A percentile compares a stretch with the other conserved stretches of the same genome.
Conservation (phyloP, 2,329 filamentous ascomycete genomes). For the Xylariaceae sp. region DNA sequence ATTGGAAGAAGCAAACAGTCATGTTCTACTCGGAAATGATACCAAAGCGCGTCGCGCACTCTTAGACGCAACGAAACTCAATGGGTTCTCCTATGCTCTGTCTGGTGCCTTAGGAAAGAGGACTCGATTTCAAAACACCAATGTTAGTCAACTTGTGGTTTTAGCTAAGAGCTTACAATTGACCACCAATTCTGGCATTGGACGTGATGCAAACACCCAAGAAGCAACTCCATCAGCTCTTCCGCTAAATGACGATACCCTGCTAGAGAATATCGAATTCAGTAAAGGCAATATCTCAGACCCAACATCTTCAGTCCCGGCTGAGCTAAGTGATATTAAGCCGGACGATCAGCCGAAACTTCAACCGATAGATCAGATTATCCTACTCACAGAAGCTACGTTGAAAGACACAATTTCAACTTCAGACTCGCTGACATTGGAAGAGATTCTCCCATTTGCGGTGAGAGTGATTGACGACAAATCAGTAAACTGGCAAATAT, state of each 20-base stretch:
- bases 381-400: constrained; percentile 80
- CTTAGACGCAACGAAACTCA: constrained; percentile 59
- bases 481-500: constrained; percentile 95
- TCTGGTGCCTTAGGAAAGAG: constrained; percentile 84
- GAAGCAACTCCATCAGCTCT: constrained; percentile 60
- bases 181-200: constrained; percentile 20
- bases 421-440: constrained; percentile 78
- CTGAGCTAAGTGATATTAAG: constrained; percentile 59
- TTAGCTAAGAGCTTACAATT: constrained; percentile 68
- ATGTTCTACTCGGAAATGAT: constrained; percentile 81
- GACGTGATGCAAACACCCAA: neutral
- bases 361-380: constrained; percentile 80
- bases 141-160: constrained; percentile 84
- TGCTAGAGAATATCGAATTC: constrained; percentile 85
- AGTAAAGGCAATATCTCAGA: constrained; percentile 43
- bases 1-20: constrained; percentile 76
- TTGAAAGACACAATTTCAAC: constrained; percentile 86
- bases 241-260: constrained; percentile 84
- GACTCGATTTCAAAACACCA: constrained; percentile 75
- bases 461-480: constrained; percentile 82
- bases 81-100: constrained; percentile 75
- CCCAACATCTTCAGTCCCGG: constrained; percentile 47
- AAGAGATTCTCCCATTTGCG: constrained; percentile 90
- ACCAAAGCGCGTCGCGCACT: constrained; percentile 69
- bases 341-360: constrained; percentile 81